Percentiles rank a stretch among this genome's conserved stretches.
phyloP scores from a whole-genome alignment of 352 stramenopile genomes.

The Plasmopara halstedii region DNA sequence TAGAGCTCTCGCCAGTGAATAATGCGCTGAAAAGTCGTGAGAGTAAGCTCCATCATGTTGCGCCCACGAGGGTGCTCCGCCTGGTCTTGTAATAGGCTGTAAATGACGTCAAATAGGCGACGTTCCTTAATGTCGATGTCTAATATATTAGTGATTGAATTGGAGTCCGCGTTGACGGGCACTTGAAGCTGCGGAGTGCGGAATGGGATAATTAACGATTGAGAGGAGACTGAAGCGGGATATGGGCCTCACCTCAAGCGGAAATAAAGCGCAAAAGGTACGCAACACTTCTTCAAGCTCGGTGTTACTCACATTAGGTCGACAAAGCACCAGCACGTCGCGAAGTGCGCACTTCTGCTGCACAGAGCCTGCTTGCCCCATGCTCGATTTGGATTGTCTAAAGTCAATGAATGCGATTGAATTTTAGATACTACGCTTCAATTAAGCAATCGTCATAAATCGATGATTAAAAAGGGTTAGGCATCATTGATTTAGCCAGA shows the following conservation, averaged over 20 bases:
- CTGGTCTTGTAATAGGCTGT: constrained; percentile 59
- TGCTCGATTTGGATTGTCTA: constrained; percentile 13
- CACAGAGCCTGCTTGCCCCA: constrained; percentile 72
- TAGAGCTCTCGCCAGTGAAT: constrained; percentile 79
- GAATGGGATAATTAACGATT: constrained; percentile 9
- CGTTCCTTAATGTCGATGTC: constrained; percentile 67
- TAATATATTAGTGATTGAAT: constrained; percentile 15
- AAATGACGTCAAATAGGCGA: constrained; percentile 65
- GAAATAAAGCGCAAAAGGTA: constrained; percentile 74
- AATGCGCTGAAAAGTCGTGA: constrained; percentile 65
- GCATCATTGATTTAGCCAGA: too few relatives aligned
- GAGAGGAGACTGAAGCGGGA: constrained; percentile 1
- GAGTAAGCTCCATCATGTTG: constrained; percentile 56
- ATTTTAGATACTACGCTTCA: background rate
- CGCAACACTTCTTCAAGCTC: constrained; percentile 54
- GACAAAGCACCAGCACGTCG: constrained; percentile 60
- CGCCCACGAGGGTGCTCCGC: constrained; percentile 47
- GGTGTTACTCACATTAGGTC: constrained; percentile 25
- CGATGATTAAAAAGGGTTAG: too few relatives aligned
- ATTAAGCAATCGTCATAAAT: too few relatives aligned
- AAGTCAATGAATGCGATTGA: too few relatives aligned
- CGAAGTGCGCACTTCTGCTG: constrained; percentile 77
- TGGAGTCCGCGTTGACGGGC: constrained; percentile 19
- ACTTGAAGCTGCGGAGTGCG: constrained; percentile 11
- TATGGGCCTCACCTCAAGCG: constrained; percentile 36